Conservation (phyloP, 805 yeast species). For the Monosporozyma siamensis region DNA sequence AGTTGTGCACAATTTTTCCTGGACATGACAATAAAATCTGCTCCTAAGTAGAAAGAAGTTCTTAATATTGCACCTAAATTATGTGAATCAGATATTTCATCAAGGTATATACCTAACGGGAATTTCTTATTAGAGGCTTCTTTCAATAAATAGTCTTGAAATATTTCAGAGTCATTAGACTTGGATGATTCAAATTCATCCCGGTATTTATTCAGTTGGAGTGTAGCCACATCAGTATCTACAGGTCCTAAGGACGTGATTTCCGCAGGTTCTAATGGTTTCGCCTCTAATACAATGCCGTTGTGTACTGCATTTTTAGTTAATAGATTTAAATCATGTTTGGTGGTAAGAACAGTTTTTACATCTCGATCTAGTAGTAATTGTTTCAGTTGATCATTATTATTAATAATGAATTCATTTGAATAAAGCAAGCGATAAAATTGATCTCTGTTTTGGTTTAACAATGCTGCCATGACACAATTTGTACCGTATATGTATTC, state of each 20-base stretch:
- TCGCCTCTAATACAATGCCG: conserved; percentile 64
- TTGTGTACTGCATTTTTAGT: conserved; percentile 70
- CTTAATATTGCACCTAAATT: conserved; percentile 78
- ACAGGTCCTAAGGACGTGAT: conserved; percentile 26
- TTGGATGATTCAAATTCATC: conserved; percentile 13
- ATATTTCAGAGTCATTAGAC: no score
- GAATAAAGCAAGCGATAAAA: conserved; percentile 42
- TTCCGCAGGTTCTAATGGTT: conserved; percentile 26
- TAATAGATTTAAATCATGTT: conserved; percentile 48
- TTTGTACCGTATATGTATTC: conserved; percentile 75
- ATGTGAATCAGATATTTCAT: conserved; percentile 79
- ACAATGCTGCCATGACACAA: conserved; percentile 62
- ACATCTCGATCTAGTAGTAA: conserved; percentile 32
- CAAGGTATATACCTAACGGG: conserved; percentile 70
- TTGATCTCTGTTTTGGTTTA: conserved; percentile 43
- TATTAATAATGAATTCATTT: conserved; percentile 4
- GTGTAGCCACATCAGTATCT: conserved; percentile 12
- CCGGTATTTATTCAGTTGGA: conserved; percentile 8
- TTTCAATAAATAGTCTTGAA: conserved; percentile 3
- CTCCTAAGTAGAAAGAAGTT: conserved; percentile 75
- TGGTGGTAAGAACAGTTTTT: conserved; percentile 36
- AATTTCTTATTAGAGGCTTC: conserved; percentile 18
- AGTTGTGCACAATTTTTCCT: conserved; percentile 63
- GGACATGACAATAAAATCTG: conserved; percentile 64
- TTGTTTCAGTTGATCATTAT: conserved; percentile 32